Evolutionary conservation across 1,139 yeast genomes (phyloP).

Genomic region (Yamadazyma friedrichii): DNA sequence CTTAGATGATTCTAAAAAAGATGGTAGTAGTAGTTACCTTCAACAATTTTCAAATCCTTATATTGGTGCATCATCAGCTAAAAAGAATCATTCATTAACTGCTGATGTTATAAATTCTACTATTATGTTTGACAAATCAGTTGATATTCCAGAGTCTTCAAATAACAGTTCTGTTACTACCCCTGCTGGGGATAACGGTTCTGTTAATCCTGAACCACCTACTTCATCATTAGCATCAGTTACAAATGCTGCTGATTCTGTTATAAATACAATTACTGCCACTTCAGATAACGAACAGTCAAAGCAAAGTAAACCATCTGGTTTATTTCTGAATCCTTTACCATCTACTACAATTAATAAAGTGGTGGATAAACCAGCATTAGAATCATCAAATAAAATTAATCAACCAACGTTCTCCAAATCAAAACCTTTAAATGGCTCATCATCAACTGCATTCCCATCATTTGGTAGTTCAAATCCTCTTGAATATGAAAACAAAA

Average conservation of each 20-base stretch:
- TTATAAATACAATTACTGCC: background rate
- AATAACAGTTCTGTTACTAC: conserved; percentile 16
- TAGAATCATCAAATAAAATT: background rate
- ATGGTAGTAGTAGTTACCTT: conserved; percentile 13
- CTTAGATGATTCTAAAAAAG: conserved; percentile 41
- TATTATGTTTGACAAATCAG: conserved; percentile 32
- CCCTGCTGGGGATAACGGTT: conserved; percentile 15
- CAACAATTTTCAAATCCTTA: conserved; percentile 55
- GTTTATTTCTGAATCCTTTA: no score
- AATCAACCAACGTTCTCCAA: background rate
- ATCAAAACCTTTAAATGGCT: background rate
- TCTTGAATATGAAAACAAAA: background rate
- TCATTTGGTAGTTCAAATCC: background rate
- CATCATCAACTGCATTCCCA: background rate
- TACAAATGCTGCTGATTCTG: conserved; percentile 1
- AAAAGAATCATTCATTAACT: conserved; percentile 21
- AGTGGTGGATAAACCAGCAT: background rate
- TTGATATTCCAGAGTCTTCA: conserved; percentile 14
- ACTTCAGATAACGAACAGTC: background rate
- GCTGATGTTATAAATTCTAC: conserved; percentile 41
- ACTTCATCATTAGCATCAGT: conserved; percentile 5
- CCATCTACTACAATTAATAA: background rate
- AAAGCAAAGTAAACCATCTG: background rate
- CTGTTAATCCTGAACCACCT: conserved; percentile 11
- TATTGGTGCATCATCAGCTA: conserved; percentile 9